Evolutionary conservation across 192 early-diverging fungal species (phyloP), one percentile per base, ranked within the genome.

Genomic region (Diversispora eburnea): DNA sequence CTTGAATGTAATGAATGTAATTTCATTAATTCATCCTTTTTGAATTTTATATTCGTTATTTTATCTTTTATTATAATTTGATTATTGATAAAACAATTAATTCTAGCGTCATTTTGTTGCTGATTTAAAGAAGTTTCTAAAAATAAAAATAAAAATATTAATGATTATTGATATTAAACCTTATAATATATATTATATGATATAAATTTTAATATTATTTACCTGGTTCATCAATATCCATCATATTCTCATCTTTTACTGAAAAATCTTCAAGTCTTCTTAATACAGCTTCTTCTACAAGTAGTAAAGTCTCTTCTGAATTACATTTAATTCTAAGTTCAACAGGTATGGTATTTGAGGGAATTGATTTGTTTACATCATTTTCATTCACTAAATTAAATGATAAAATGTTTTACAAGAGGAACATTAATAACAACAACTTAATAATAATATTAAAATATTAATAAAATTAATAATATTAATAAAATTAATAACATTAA

Each of bases 281-380:
- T 39, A 72, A 47, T 13, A 72, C 20, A 4, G 70, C 70, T 61
- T 60, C 70, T 61, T 72, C 70, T 15, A 49, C 47, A 47, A 60
- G 47, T 19, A 72, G 25, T 5, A 72, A 25, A 46, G 25, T 42
- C 49, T 72, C 57, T 20, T 13, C 9, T 7, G 70, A 45, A 48
- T 60, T 42, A n/a, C 57, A 61, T 72, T 56, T 33, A 49, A 72
- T 72, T 61, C 47, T 72, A 47, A 72, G 41, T 61, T 72, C 45
- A 13, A 72, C 58, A 4, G 43, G 19, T 17, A 47, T 46, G 4
- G 54, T 20, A 61, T 72, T 17, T 4, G 12, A 7, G 9, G 33
- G 67, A 69, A 51, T 42, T 39, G 13, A 6, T 55, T 56, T 56
- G 0, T 10, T 8, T 22, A 20, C 3, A 33, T 67, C 66, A n/a